Percentiles rank a stretch among this genome's conserved stretches.
Conservation (phyloP, 2,329 filamentous ascomycete genomes). For the Venturia asperata region DNA sequence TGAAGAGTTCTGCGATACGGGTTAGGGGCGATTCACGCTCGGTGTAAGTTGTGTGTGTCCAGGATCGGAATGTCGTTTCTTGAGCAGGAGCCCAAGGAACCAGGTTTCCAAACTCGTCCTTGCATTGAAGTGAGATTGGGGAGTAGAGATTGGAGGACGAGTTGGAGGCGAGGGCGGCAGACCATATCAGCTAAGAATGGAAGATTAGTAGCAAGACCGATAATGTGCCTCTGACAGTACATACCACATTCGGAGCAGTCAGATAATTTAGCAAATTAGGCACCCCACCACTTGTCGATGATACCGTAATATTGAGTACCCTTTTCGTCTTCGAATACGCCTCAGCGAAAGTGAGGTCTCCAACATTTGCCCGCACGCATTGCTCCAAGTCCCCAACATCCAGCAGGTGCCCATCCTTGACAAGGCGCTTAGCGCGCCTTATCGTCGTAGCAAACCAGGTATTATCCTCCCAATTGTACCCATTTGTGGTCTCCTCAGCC, state of each 20-base stretch:
- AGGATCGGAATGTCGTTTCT: constrained; percentile 59
- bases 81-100: constrained; percentile 61
- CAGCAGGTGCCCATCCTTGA: constrained; percentile 72
- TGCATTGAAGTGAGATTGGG: constrained; percentile 65
- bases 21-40: constrained; percentile 49
- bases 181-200: constrained; percentile 61
- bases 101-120: constrained; percentile 65
- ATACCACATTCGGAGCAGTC: constrained; percentile 83
- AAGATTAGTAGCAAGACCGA: constrained; percentile 16
- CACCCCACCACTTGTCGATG: constrained; percentile 66
- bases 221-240: constrained; percentile 32
- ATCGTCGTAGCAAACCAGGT: constrained; percentile 50
- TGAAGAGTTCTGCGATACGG: constrained; percentile 75
- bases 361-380: constrained; percentile 76
- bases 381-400: constrained; percentile 76
- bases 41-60: constrained; percentile 55
- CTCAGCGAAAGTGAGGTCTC: constrained; percentile 87
- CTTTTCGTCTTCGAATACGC: constrained; percentile 79
- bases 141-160: constrained; percentile 60
- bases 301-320: constrained; percentile 86
- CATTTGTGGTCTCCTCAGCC: constrained; percentile 19
- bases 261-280: constrained; percentile 86
- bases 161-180: constrained; percentile 70
- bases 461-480: constrained; percentile 24
- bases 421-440: constrained; percentile 61